Evolutionary conservation across 1,284 basidiomycete genomes (phyloP).

Genomic region (Trametes versicolor): DNA sequence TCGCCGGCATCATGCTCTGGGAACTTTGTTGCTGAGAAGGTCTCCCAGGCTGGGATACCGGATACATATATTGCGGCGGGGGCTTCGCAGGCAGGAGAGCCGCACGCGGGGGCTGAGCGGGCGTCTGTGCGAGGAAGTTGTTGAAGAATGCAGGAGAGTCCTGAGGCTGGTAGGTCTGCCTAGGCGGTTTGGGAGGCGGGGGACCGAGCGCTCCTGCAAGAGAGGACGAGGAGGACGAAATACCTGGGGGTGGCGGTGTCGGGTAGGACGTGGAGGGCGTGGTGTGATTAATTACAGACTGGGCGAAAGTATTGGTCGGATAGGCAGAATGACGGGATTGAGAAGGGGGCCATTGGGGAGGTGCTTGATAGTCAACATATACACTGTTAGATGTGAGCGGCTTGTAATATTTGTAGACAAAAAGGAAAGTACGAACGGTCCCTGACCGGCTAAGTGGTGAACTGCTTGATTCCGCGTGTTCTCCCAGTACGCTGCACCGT

Average conservation of each 20-base stretch:
- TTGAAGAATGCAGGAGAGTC: constrained; percentile 72
- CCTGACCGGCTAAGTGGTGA: constrained; percentile 57
- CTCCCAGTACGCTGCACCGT: constrained; percentile 63
- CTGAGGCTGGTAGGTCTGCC: constrained; percentile 54
- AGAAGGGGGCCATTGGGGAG: constrained; percentile 47
- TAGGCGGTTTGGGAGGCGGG: constrained; percentile 47
- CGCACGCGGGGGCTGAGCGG: constrained; percentile 42
- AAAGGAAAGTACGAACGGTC: constrained; percentile 41
- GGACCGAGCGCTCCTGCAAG: constrained; percentile 75
- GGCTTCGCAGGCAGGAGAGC: constrained; percentile 9
- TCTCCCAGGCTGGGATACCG: constrained; percentile 24
- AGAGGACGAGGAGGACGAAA: constrained; percentile 73
- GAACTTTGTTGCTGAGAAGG: constrained; percentile 9
- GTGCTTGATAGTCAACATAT: constrained; percentile 37
- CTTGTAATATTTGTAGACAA: background rate
- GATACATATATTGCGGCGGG: constrained; percentile 6
- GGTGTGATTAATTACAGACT: constrained; percentile 68
- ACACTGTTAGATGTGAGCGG: constrained; percentile 25
- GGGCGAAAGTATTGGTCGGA: constrained; percentile 64
- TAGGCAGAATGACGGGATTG: constrained; percentile 53
- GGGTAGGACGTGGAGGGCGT: constrained; percentile 69
- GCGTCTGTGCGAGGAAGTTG: constrained; percentile 66
- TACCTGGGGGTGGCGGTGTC: constrained; percentile 71
- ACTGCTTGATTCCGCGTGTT: constrained; percentile 61
- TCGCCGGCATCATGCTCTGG: background rate